Evolutionary conservation across 768 basidiomycete species (phyloP), one percentile per base, ranked within the genome.

Genomic region (Guyanaporus albipodus): DNA sequence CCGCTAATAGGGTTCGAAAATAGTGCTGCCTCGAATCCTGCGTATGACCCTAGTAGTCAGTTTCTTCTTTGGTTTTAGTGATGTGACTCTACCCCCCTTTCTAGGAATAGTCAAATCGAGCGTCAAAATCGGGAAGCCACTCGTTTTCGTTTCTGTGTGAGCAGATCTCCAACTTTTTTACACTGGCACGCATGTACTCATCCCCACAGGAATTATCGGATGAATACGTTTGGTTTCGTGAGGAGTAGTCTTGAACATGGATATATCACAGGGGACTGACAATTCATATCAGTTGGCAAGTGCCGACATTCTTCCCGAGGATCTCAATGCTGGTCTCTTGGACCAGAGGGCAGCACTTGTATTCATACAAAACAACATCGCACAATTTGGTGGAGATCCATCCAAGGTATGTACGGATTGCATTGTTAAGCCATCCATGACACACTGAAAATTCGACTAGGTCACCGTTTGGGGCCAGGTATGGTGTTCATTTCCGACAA

Each of bases 331-430:
- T 2, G 83, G 83, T 12, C 63, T 85, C 14, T 68, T 67, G 27
- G 85, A 88, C 58, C 82, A 86, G 61, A 67, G 72, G 1, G 67
- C 71, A 26, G 82, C 82, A 0, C 62, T 89, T 0, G 53, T 67
- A 14, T 87, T 84, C 61, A 65, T 87, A 1, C 75, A 83, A 50
- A 68, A 80, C n/a, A 83, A 87, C 54, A 79, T 86, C 15, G 73
- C 68, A 4, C 72, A 73, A 3, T 87, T 87, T 55, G 83, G 83
- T 11, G 84, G 84, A 1, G 77, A 84, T 61, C 75, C 77, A 12
- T 52, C 63, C 11, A 83, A 81, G 66, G 80, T 57, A 41, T 12
- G 80, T 57, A 41, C 14, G 72, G 7, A 2, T 12, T 15, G 18
- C 21, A 12, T 17, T 44, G 4, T 11, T 28, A 9, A 15, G 1